Evolutionary conservation across 805 yeast genomes (phyloP), one percentile per base, ranked within the genome.

Genomic region (Nakazawaea holstii): DNA sequence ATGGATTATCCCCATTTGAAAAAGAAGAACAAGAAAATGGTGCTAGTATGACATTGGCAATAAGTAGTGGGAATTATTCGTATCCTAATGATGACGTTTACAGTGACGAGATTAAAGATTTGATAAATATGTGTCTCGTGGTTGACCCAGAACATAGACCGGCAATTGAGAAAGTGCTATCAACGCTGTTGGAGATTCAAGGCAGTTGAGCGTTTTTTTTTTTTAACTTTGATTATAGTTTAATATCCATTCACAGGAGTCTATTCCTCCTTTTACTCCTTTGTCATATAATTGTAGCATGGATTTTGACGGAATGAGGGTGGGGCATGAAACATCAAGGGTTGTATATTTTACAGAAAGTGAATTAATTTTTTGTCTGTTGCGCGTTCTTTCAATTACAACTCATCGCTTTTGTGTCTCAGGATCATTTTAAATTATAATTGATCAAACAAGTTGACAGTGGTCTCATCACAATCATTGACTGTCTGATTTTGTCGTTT

Each of bases 1-100:
- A 86, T 66, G 84, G 85, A 0, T 73, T 73, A 29, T 86, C 96
- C 4, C 98, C 98, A 1, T 91, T 91, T 62, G 96, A 90, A 60
- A 74, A 87, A 59, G 82, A 86, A 60, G 94, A 88, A 57, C 73
- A 78, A 39, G 82, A 84, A 36, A 79, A 81, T 49, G 97, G 97
- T 13, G 96, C 95, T 5, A 86, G 84, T 53, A 70, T 90, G 54
- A 80, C 74, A 43, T 70, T 89, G 55, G 95, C 95, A 5, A 85
- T 91, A 32, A 70, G 77, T 14, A 79, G 77, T 46, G 94, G 88
- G 1, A 77, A 70, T 45, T 89, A 73, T 64, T 59, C 68, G 24
- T 73, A 82, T 53, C 91, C 94, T 2, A 53, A 59, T 4, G 57
- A 66, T 46, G 75, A 78, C 9, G 62, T 56, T 10, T 89, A 84